A percentile compares a stretch with the other conserved stretches of the same genome.
Conservation (phyloP, 202 grass and related monocot genomes). For the Setaria italica region DNA sequence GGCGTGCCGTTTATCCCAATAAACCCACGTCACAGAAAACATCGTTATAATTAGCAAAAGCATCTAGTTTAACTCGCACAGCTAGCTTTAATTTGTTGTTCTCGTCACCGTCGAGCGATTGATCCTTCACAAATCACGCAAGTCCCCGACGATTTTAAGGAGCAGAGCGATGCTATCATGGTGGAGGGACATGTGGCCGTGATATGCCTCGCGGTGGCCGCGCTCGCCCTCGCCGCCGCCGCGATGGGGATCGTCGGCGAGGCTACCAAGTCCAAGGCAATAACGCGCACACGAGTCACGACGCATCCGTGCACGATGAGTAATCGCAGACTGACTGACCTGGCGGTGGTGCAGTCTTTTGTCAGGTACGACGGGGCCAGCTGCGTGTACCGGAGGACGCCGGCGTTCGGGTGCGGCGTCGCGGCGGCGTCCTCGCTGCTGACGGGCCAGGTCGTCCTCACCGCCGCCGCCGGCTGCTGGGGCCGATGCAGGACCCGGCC, state of each 20-base stretch:
- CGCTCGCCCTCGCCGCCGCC: slow-evolving; percentile 24
- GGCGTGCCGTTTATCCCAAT: not conserved
- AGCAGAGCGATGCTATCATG: not conserved
- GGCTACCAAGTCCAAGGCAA: slow-evolving; percentile 42
- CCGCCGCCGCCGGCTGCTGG: slow-evolving; percentile 42
- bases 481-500: not conserved
- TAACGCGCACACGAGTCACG: no score
- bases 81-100: not conserved
- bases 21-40: not conserved
- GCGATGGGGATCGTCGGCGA: slow-evolving; percentile 41
- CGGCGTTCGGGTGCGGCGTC: slow-evolving; percentile 39
- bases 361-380: slow-evolving; percentile 43
- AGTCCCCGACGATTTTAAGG: not conserved
- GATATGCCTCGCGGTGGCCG: slow-evolving; percentile 24
- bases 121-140: not conserved
- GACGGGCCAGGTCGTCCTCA: slow-evolving; percentile 24
- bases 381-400: slow-evolving; percentile 45
- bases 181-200: slow-evolving; percentile 29
- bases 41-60: no score
- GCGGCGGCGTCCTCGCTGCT: slow-evolving; percentile 27
- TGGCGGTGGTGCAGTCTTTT: slow-evolving; percentile 13
- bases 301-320: not conserved
- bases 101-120: not conserved
- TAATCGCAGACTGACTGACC: no score
- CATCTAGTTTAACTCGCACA: not conserved